These are phyloP conservation scores for Talaromyces sp. DNA, from an alignment of 2,329 filamentous ascomycete species.

Conservation along the genomic window DNA sequence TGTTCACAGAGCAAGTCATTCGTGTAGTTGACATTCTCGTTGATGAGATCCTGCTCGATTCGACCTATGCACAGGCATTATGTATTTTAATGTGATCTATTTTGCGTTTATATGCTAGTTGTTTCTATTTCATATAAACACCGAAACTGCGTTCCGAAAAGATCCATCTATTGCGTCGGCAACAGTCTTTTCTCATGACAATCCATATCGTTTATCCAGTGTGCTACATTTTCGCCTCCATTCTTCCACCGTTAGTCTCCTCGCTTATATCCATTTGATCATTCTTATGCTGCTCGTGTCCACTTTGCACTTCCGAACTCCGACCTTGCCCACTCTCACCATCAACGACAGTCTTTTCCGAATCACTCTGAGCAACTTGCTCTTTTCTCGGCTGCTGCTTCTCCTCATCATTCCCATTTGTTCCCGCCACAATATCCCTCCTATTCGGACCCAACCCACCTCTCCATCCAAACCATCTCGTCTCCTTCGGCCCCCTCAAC, in stretches of 20 bases:
- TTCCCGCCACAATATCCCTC: constrained; percentile 1
- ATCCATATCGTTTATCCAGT: background rate
- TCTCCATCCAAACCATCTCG: constrained; percentile 58
- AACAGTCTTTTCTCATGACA: background rate
- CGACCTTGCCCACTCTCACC: background rate
- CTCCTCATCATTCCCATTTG: constrained; percentile 2
- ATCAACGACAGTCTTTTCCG: background rate
- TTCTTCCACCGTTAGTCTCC: background rate
- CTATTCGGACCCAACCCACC: constrained; percentile 50
- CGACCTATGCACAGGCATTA: background rate
- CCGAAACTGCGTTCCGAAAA: background rate
- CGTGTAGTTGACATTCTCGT: background rate
- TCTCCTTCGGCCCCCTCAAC: constrained; percentile 54
- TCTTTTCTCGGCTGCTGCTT: background rate
- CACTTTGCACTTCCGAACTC: no score
- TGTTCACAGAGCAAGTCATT: background rate
- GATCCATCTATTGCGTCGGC: no score
- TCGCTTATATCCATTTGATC: background rate
- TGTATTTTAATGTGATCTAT: background rate
- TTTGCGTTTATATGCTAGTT: background rate
- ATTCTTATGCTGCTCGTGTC: background rate
- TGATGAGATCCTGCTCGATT: background rate
- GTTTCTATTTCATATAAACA: background rate
- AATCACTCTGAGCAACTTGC: background rate
- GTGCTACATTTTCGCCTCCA: background rate